Evolutionary conservation across 768 basidiomycete species (phyloP), one percentile per base, ranked within the genome.

Genomic region (Trametes cinnabarina): DNA sequence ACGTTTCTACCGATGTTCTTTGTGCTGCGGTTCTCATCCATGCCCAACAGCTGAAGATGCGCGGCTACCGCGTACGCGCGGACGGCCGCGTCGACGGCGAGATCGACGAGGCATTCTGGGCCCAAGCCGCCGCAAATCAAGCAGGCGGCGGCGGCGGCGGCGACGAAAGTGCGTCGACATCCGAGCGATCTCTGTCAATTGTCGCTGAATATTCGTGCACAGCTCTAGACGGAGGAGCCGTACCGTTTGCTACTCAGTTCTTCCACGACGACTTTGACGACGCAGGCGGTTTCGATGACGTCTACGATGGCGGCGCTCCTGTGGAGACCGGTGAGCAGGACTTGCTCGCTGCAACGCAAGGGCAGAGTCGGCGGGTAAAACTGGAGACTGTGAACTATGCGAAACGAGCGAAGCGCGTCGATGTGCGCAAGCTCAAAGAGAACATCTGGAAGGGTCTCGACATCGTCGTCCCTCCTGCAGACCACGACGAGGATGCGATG

Each of bases 71-170:
- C 35, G 83, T 79, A 28, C 64, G 71, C 50, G 62, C 76, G 44
- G 83, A 86, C 55, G 79, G 84, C 55, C 78, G 81, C 26, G 83
- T 81, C 26, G 88, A 94, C 62, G 94, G 90, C 26, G 94, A 97
- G 72, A 87, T 96, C 25, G 96, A 98, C 68, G 94, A 95, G 73
- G 86, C 90, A 60, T 98, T 94, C 77, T 98, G 97, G 97, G 95
- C 94, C 0, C 90, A 93, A 65, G 93, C 92, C 4, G 94, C 94
- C 10, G 92, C 92, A 0, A 84, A 90, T 49, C 87, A 91, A 71
- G 83, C 76, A 10, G 82, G 81, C 17, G 64, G 71, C 19, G 76
- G 71, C 6, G 81, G 81, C 11, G 83, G 82, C 30, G 80, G 72
- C 22, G 88, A 91, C 49, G 87, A 86, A 44, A 81, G 90, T 89